Evolutionary conservation across 2,329 filamentous ascomycete genomes (phyloP), one percentile per base, ranked within the genome.

Genomic region (Colletotrichum sp.): DNA sequence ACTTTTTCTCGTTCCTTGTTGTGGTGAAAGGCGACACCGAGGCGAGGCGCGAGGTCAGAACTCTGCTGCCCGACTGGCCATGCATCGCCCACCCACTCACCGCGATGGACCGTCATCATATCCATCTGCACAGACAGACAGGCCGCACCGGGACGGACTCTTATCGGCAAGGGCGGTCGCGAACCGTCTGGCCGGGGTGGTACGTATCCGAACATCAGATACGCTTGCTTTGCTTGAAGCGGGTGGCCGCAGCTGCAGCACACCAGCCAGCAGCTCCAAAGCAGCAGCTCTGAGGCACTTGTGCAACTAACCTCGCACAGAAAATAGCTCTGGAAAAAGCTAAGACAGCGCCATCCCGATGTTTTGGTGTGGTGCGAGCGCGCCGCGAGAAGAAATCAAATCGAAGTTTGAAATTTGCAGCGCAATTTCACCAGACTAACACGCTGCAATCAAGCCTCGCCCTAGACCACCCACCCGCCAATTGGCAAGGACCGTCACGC

Each of bases 151-250:
- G 18, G 44, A 52, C 44, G 6, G 71, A 59, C 69, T 73, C 69
- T 59, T 68, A 73, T 76, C 57, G 70, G 64, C 70, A 68, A 44
- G 73, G 70, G 57, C 55, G 32, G 63, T 30, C 28, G 55, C 36
- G 30, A 49, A 64, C 44, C 73, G 69, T 36, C 57, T 44, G 57
- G 26, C 70, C 26, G 32, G 73, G 70, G 69, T n/a, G 26, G 73
- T 36, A 72, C 63, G 59, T 76, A 59, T 24, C 60, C 26, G 2
- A 62, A 62, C 59, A 32, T 34, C 26, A 52, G 39, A 66, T 66
- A 66, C 63, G 63, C 63, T 52, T 66, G 62, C 63, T 52, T 49
- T 66, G n/a, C 36, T n/a, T 49, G 62, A 64, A 24, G 62, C 62
- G 62, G 32, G 32, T 39, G 36, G 21, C 30, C 30, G 34, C 62